A percentile compares a stretch with the other conserved stretches of the same genome.
These are phyloP conservation scores for Schizosaccharomyces osmophilus DNA, from an alignment of 805 yeast species.

Conservation along the genomic window DNA sequence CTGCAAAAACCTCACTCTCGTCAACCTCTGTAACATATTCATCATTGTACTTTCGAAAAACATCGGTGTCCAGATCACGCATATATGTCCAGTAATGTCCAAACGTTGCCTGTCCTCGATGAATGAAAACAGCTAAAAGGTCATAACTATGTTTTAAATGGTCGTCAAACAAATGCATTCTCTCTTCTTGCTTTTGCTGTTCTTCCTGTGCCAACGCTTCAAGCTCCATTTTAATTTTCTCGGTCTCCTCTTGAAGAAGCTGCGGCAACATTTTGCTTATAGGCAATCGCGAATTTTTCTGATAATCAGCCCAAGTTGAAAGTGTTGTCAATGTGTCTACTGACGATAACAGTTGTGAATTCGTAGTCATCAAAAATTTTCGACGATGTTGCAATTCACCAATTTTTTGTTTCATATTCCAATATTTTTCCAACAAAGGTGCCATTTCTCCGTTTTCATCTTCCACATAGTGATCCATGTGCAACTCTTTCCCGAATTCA, in stretches of 20 bases:
- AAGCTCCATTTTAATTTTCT: not conserved
- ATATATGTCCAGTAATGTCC: constrained; percentile 97
- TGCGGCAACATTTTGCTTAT: not conserved
- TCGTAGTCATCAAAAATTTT: constrained; percentile 13
- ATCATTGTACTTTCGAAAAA: constrained; percentile 81
- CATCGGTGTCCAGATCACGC: constrained; percentile 37
- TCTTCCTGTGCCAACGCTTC: not conserved
- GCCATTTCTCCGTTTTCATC: constrained; percentile 28
- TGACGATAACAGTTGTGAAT: not conserved
- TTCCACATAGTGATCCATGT: constrained; percentile 71
- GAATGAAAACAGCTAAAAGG: constrained; percentile 78
- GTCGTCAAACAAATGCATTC: constrained; percentile 28
- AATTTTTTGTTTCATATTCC: constrained; percentile 36
- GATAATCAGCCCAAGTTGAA: not conserved
- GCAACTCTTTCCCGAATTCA: constrained; percentile 52
- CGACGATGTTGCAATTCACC: constrained; percentile 21
- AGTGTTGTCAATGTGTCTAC: constrained; percentile 3
- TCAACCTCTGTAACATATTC: constrained; percentile 72
- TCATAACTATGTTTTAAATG: constrained; percentile 49
- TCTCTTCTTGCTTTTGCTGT: not conserved
- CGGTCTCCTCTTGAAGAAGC: not conserved
- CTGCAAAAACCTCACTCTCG: constrained; percentile 18
- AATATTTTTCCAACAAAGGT: constrained; percentile 28
- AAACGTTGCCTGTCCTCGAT: constrained; percentile 82
- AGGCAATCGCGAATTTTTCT: not conserved